Base-by-base conservation (phyloP, 352 stramenopile genomes). In the Globisporangium cystogenes region DNA sequence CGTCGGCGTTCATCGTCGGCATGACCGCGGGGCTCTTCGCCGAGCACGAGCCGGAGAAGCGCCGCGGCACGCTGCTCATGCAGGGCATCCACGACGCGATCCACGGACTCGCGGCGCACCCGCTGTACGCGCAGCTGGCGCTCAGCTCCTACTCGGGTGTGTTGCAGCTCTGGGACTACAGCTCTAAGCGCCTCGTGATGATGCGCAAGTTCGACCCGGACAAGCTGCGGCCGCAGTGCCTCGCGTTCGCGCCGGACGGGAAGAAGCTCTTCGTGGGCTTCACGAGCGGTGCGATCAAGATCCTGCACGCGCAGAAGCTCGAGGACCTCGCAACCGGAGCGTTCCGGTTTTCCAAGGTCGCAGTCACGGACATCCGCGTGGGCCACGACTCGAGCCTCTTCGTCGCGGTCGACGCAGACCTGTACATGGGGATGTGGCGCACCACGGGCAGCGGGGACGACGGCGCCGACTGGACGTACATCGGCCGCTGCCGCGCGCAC, bases 131-230 rank as follows among this genome's bases (percentile, higher is more conserved):
- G 5, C 72, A 94, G 31, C 62, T 98, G 26, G 85, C 87, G 5
- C 67, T 96, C 24, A 84, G 76, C 41, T 92, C 79, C 23, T 76
- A 88, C 41, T 91, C 78, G 4, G 92, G 92, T 21, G 72, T 88
- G 26, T 49, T 98, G 0, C 86, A 97, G 59, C 60, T 97, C 8
- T 98, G 92, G 93, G 87, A 98, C 59, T 96, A 96, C 57, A 64
- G 70, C 15, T 63, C 72, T 16, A 93, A 95, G 56, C 67, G 82
- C 1, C 65, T 96, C 16, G 65, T 96, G 29, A 92, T 94, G 73
- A 74, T 96, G 57, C 65, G 73, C 48, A 81, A 82, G 53, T 92
- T 90, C 55, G 72, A 88, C 23, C 53, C 61, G 1, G 71, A 88
- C 48, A 72, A 75, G 37, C 72, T 84, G 15, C 70, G 80, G 14